A percentile compares a stretch with the other conserved stretches of the same genome.
Evolutionary conservation across 371 early-diverging fungal genomes (phyloP).

Genomic region (Choanephora cucurbitarum): DNA sequence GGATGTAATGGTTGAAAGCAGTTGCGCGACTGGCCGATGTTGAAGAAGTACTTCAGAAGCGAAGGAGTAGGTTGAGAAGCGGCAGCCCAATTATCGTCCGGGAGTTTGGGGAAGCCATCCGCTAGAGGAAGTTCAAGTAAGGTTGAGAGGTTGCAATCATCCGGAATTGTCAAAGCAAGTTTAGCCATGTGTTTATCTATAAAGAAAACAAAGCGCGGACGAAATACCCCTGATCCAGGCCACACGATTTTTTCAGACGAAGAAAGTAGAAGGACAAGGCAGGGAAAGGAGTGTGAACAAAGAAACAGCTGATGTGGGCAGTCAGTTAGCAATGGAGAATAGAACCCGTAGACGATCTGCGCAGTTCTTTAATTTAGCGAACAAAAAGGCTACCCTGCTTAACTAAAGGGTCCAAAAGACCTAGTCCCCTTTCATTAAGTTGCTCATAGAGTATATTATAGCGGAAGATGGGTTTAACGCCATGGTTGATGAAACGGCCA

Average conservation of each 20-base stretch:
- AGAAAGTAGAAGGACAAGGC: not conserved
- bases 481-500: not conserved
- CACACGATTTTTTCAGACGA: not conserved
- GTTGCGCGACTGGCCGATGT: not conserved
- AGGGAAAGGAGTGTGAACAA: not conserved
- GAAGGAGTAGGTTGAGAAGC: not conserved
- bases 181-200: not conserved
- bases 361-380: constrained; percentile 12
- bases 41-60: not conserved
- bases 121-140: not conserved
- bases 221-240: not conserved
- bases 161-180: not conserved
- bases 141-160: not conserved
- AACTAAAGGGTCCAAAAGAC: constrained; percentile 12
- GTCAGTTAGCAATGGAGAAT: not conserved
- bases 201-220: not conserved
- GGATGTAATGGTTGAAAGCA: not conserved
- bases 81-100: not conserved
- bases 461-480: not conserved
- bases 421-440: not conserved
- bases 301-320: not conserved
- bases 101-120: not conserved
- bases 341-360: not conserved
- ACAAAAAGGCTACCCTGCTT: constrained; percentile 12
- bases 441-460: not conserved